phyloP scores from a whole-genome alignment of 164 flowering plant species.

The Magnolia sinica region DNA sequence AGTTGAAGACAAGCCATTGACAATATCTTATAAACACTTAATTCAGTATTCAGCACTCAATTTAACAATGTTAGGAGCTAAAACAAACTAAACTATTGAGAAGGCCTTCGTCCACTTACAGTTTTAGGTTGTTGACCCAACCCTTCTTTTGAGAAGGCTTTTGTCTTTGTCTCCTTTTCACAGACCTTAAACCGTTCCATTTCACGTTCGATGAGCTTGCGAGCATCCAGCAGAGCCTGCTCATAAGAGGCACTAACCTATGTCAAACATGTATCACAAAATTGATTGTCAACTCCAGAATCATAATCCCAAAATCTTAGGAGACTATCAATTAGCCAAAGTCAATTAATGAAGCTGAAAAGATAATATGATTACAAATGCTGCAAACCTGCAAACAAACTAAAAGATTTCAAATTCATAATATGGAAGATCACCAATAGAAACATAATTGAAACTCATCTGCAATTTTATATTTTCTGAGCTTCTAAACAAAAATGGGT shows the following conservation, averaged over 20 bases:
- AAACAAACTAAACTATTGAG: background rate
- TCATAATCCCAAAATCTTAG: background rate
- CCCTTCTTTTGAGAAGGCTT: slow-evolving; percentile 99
- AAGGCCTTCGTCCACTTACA: slow-evolving; percentile 36
- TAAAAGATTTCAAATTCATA: background rate
- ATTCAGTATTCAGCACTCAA: background rate
- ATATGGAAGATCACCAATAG: background rate
- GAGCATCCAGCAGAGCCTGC: slow-evolving; percentile 99
- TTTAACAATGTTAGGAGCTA: background rate
- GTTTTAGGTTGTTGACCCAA: slow-evolving; percentile 97
- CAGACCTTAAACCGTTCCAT: slow-evolving; percentile 99
- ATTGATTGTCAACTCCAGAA: slow-evolving; percentile 15
- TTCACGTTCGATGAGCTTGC: slow-evolving; percentile 93
- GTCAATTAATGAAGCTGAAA: background rate
- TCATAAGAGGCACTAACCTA: slow-evolving; percentile 99
- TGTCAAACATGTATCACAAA: slow-evolving; percentile 54
- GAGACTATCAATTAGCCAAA: background rate
- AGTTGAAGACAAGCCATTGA: background rate
- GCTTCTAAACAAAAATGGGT: background rate
- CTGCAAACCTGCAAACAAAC: background rate
- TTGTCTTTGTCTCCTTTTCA: slow-evolving; percentile 98
- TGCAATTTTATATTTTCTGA: background rate
- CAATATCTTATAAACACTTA: too few species aligned
- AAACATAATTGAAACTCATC: background rate
- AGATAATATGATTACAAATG: background rate